phyloP scores from a whole-genome alignment of 2,329 filamentous ascomycete species.

The Cercospora sesami region DNA sequence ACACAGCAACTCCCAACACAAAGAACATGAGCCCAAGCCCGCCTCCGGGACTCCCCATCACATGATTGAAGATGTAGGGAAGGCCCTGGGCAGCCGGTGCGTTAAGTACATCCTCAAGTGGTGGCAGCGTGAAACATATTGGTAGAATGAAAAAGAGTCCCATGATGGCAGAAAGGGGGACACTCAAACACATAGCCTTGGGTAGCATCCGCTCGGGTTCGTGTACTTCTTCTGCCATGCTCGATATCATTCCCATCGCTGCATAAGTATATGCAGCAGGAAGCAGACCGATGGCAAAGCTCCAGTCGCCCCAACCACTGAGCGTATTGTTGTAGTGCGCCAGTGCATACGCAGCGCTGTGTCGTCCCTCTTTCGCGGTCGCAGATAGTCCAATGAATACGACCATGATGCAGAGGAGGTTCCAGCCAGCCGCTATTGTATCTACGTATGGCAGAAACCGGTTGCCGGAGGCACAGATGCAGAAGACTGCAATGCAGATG shows the following conservation, averaged over 20 bases:
- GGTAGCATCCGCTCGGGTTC: slow-evolving; percentile 56
- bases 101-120: slow-evolving; percentile 47
- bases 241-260: slow-evolving; percentile 62
- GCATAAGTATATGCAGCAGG: slow-evolving; percentile 45
- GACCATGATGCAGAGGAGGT: slow-evolving; percentile 56
- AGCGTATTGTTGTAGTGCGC: slow-evolving; percentile 58
- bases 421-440: slow-evolving; percentile 56
- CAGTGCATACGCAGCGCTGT: slow-evolving; percentile 53
- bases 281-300: slow-evolving; percentile 63
- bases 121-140: slow-evolving; percentile 54
- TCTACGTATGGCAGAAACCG: slow-evolving; percentile 65
- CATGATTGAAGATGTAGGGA: slow-evolving; percentile 52
- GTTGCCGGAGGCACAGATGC: slow-evolving; percentile 68
- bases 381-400: slow-evolving; percentile 59
- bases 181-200: slow-evolving; percentile 53
- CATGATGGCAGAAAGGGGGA: slow-evolving; percentile 56
- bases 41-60: slow-evolving; percentile 53
- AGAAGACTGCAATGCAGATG: slow-evolving; percentile 64
- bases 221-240: slow-evolving; percentile 62
- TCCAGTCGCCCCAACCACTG: slow-evolving; percentile 60
- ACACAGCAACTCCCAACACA: slow-evolving; percentile 53
- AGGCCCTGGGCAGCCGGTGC: slow-evolving; percentile 52
- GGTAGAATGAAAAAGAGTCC: slow-evolving; percentile 59
- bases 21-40: slow-evolving; percentile 52
- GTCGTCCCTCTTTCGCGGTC: slow-evolving; percentile 56